Base-by-base conservation (phyloP, 2,329 filamentous ascomycete genomes). In the Alternaria postmessia region DNA sequence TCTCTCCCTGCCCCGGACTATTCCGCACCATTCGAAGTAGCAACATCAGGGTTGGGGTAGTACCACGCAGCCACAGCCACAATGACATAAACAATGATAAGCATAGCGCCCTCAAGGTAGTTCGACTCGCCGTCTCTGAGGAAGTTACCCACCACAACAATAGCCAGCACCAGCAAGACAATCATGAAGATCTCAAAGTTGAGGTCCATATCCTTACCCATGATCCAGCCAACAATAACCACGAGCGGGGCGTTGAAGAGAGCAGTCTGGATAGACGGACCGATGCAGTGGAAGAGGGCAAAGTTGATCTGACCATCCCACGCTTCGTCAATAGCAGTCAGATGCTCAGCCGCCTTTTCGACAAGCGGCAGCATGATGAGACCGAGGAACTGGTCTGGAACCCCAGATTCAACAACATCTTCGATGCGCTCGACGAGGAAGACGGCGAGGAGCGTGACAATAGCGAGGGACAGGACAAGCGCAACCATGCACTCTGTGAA, bases 181-280 rank as follows among this genome's bases (percentile, higher is more conserved):
- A 96, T 86, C 82, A 95, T 92, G 82, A 97, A 97, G 11, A 93
- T 85, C 68, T 96, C 91, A 75, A 97, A 97, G 76, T 93, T 90
- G 42, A 97, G 82, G 63, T 91, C 89, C 86, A 97, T 92, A 3
- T 84, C 76, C 69, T 88, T 88, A 59, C 81, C 81, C 43, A 93
- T 79, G 22, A 89, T 88, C 93, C 94, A 97, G 39, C 90, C 91
- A 49, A 96, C 89, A 26, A 97, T 84, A 38, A 96, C 89, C 5
- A 92, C 89, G 2, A 97, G 84, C 0, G 94, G 93, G 0, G 89
- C 92, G 74, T 96, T 97, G 74, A 97, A 89, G 14, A 97, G 86
- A 1, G 93, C 92, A 0, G 94, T 97, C 79, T 97, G 94, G 58
- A 97, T 90, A 0, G 92, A 94, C 2, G 93, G 89, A 24, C 92